These are phyloP conservation scores for Inga laurina DNA, from an alignment of 306 rosid species.

Conservation along the genomic window DNA sequence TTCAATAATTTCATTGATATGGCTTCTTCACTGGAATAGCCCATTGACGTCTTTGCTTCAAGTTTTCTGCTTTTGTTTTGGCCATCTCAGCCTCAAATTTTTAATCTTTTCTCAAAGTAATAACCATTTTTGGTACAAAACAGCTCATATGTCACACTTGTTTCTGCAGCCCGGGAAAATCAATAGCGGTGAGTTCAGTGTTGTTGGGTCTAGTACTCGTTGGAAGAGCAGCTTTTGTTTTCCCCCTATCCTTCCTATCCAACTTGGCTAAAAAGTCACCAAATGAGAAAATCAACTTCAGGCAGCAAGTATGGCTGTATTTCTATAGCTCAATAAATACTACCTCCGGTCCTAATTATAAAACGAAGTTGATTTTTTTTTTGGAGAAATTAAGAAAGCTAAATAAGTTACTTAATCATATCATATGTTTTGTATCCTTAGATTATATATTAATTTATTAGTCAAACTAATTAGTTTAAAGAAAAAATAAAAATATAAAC, in stretches of 20 bases:
- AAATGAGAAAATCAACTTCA: conserved; percentile 56
- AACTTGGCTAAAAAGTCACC: conserved; percentile 64
- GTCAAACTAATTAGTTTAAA: too few relatives aligned
- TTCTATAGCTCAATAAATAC: conserved; percentile 16
- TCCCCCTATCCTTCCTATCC: conserved; percentile 82
- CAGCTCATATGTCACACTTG: conserved; percentile 11
- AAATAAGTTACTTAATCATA: too few relatives aligned
- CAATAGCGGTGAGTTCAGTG: conserved; percentile 79
- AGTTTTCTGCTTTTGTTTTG: not conserved
- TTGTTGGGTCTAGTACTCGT: conserved; percentile 68
- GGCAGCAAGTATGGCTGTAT: conserved; percentile 63
- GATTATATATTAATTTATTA: too few relatives aligned
- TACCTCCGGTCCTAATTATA: too few relatives aligned
- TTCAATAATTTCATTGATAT: not conserved
- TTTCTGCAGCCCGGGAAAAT: conserved; percentile 80
- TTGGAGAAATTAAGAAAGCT: too few relatives aligned
- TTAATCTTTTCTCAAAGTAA: not conserved
- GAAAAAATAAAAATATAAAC: too few relatives aligned
- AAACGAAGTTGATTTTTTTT: too few relatives aligned
- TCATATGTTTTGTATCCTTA: too few relatives aligned
- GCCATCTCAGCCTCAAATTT: not conserved
- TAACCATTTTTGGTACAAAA: not conserved
- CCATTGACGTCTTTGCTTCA: not conserved
- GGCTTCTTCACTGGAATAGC: conserved; percentile 1
- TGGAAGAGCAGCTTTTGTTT: conserved; percentile 94